Evolutionary conservation across 1,284 basidiomycete species (phyloP).

Genomic region (Trichosporon coremiiforme): DNA sequence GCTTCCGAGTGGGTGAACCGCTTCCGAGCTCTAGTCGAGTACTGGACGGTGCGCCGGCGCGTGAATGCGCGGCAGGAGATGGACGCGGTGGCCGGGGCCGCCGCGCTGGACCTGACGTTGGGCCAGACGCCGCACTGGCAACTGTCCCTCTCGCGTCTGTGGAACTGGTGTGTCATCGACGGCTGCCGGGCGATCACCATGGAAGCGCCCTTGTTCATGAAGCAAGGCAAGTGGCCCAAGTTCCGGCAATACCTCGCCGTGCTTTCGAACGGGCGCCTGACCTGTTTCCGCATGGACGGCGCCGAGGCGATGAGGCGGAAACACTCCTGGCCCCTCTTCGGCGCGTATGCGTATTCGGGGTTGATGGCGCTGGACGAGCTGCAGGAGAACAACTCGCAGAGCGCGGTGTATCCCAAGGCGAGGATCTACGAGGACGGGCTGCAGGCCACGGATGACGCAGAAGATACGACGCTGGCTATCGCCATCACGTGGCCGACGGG

Average conservation of each 20-base stretch:
- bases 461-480: slow-evolving; percentile 53
- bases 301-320: slow-evolving; percentile 39
- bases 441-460: slow-evolving; percentile 47
- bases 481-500: slow-evolving; percentile 36
- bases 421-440: slow-evolving; percentile 55
- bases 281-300: slow-evolving; percentile 45
- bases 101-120: background rate
- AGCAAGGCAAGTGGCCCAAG: slow-evolving; percentile 41
- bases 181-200: slow-evolving; percentile 49
- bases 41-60: slow-evolving; percentile 49
- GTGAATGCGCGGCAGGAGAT: slow-evolving; percentile 52
- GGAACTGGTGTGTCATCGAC: slow-evolving; percentile 54
- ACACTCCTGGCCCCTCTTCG: slow-evolving; percentile 48
- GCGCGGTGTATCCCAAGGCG: slow-evolving; percentile 35
- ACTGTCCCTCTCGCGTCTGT: slow-evolving; percentile 37
- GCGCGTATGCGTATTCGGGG: slow-evolving; percentile 55
- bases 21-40: slow-evolving; percentile 39
- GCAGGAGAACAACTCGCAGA: slow-evolving; percentile 32
- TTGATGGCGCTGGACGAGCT: slow-evolving; percentile 51
- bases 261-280: slow-evolving; percentile 44
- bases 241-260: slow-evolving; percentile 43
- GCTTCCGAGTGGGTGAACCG: slow-evolving; percentile 52
- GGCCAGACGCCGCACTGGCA: slow-evolving; percentile 5
- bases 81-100: slow-evolving; percentile 37
- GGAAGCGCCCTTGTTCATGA: slow-evolving; percentile 48